Evolutionary conservation across 345 rosid species (phyloP).

Genomic region (Dovyalis caffra): DNA sequence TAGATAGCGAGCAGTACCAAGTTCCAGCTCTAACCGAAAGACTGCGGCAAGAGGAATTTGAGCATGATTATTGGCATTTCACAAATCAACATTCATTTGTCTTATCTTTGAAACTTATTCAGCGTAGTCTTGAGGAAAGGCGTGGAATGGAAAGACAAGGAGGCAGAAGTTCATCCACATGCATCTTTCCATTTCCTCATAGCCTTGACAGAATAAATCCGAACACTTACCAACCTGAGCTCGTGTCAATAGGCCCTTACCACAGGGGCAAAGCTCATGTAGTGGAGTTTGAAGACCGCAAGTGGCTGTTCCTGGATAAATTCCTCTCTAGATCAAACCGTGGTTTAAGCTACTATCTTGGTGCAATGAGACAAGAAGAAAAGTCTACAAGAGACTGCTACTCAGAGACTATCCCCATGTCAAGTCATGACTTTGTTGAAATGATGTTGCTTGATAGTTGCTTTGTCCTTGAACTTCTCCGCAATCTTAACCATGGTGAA

Average conservation of each 20-base stretch:
- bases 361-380: background rate
- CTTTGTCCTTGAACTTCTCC: conserved; percentile 18
- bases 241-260: conserved; percentile 26
- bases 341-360: background rate
- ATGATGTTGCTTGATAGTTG: conserved; percentile 31
- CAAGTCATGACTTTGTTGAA: conserved; percentile 5
- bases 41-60: background rate
- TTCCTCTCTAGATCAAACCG: conserved; percentile 9
- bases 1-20: background rate
- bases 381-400: background rate
- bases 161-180: background rate
- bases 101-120: background rate
- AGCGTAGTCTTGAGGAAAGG: background rate
- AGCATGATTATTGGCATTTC: background rate
- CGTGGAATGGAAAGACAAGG: background rate
- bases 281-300: conserved; percentile 6
- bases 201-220: background rate
- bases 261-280: conserved; percentile 10
- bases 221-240: conserved; percentile 4
- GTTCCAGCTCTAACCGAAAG: background rate
- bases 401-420: background rate
- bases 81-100: background rate
- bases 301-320: conserved; percentile 9
- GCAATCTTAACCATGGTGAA: conserved; percentile 10
- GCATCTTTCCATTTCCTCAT: background rate